A percentile compares a stretch with the other conserved stretches of the same genome.
phyloP scores from a whole-genome alignment of 208 protist genomes.

The Phytomonas sp. region DNA sequence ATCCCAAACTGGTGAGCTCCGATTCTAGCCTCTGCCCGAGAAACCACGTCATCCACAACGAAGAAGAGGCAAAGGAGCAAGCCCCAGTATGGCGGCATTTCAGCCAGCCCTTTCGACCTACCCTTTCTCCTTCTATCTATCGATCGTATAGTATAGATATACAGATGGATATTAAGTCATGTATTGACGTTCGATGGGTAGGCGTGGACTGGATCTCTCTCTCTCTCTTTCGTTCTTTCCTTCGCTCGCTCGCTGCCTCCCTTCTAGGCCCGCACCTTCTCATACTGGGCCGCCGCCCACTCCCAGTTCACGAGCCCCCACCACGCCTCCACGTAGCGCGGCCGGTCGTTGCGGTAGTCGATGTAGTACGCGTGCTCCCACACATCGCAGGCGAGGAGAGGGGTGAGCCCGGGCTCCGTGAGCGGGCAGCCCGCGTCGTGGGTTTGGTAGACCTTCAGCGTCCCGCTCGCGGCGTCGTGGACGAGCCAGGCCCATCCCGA shows the following conservation, averaged over 20 bases:
- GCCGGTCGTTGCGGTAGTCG: conserved; percentile 91
- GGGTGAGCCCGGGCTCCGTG: conserved; percentile 50
- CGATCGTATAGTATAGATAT: too few relatives aligned
- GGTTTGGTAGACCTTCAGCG: conserved; percentile 76
- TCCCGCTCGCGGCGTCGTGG: conserved; percentile 66
- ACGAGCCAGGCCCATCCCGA: conserved; percentile 94
- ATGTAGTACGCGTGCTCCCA: conserved; percentile 96
- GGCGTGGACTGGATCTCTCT: too few relatives aligned
- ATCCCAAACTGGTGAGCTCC: too few relatives aligned
- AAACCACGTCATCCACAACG: too few relatives aligned
- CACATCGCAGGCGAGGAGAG: conserved; percentile 88
- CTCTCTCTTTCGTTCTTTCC: too few relatives aligned
- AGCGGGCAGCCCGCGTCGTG: conserved; percentile 81
- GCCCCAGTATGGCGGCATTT: too few relatives aligned
- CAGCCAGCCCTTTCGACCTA: too few relatives aligned
- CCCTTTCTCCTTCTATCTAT: too few relatives aligned
- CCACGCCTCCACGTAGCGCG: conserved; percentile 84
- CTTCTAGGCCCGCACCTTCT: conserved; percentile 79
- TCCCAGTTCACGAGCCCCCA: conserved; percentile 94
- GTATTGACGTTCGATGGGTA: too few relatives aligned
- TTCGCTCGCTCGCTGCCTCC: not conserved
- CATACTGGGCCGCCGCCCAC: conserved; percentile 82
- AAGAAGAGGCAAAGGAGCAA: too few relatives aligned
- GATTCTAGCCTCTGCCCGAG: too few relatives aligned
- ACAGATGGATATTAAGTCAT: too few relatives aligned